Percentiles rank a stretch among this genome's conserved stretches.
Evolutionary conservation across 108 stramenopile genomes (phyloP).

Genomic region (Fragilaria crotonensis): DNA sequence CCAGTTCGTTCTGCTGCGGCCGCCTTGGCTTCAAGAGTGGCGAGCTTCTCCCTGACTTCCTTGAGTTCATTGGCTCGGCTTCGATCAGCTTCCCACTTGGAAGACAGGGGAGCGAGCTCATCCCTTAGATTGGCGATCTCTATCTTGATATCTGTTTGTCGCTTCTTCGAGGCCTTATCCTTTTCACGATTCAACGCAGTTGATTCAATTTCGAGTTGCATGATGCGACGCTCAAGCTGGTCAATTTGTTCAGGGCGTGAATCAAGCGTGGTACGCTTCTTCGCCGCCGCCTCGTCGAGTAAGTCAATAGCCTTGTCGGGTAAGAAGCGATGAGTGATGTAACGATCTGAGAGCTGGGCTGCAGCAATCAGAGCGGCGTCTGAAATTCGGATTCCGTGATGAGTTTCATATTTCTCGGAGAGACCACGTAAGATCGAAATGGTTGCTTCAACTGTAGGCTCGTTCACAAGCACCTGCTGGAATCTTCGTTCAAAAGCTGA

Average conservation of each 20-base stretch:
- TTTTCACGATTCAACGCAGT: slow-evolving; percentile 78
- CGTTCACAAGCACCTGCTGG: slow-evolving; percentile 86
- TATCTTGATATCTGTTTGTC: slow-evolving; percentile 46
- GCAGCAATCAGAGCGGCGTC: slow-evolving; percentile 92
- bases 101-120: slow-evolving; percentile 48
- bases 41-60: slow-evolving; percentile 78
- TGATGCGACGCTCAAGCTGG: slow-evolving; percentile 71
- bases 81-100: slow-evolving; percentile 75
- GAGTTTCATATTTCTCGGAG: slow-evolving; percentile 88
- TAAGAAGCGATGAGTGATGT: slow-evolving; percentile 90
- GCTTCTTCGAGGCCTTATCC: slow-evolving; percentile 74
- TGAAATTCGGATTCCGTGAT: slow-evolving; percentile 89
- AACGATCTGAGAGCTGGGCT: slow-evolving; percentile 88
- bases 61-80: slow-evolving; percentile 80
- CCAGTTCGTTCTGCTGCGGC: slow-evolving; percentile 85
- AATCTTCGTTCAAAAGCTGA: slow-evolving; percentile 95
- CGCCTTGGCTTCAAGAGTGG: slow-evolving; percentile 69
- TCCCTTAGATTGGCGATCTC: slow-evolving; percentile 67
- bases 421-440: slow-evolving; percentile 93
- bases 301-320: slow-evolving; percentile 96
- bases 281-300: slow-evolving; percentile 93
- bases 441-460: slow-evolving; percentile 92
- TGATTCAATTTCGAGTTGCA: slow-evolving; percentile 95
- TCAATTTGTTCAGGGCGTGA: slow-evolving; percentile 85
- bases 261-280: slow-evolving; percentile 87